phyloP scores from a whole-genome alignment of 2,329 filamentous ascomycete genomes.

The Talaromyces pinophilus region DNA sequence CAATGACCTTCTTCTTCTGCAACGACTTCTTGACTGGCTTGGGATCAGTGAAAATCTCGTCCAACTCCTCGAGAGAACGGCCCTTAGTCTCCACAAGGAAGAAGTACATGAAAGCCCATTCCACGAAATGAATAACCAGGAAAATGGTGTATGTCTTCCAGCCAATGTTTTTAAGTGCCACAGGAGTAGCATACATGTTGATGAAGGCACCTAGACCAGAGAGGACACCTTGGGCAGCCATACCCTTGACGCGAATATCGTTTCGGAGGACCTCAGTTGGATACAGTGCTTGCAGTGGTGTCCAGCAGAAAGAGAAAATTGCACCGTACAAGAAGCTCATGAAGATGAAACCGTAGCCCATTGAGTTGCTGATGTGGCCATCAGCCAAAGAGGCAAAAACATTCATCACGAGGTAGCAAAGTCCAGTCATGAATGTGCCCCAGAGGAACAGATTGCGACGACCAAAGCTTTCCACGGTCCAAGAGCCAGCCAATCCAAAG shows the following conservation, averaged over 20 bases:
- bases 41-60: slow-evolving; percentile 24
- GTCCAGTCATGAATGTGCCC: slow-evolving; percentile 5
- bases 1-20: slow-evolving; percentile 15
- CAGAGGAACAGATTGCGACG: slow-evolving; percentile 17
- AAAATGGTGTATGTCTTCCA: slow-evolving; percentile 8
- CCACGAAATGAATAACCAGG: slow-evolving; percentile 6
- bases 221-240: slow-evolving; percentile 6
- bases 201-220: slow-evolving; percentile 29
- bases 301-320: slow-evolving; percentile 47
- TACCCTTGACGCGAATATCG: slow-evolving; percentile 17
- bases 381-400: slow-evolving; percentile 42
- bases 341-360: slow-evolving; percentile 29
- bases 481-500: not conserved
- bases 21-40: slow-evolving; percentile 24
- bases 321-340: slow-evolving; percentile 48
- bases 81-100: slow-evolving; percentile 66
- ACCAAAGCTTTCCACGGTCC: slow-evolving; percentile 9
- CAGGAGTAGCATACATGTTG: slow-evolving; percentile 28
- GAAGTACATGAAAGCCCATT: slow-evolving; percentile 32
- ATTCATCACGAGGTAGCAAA: slow-evolving; percentile 15
- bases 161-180: not conserved
- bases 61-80: slow-evolving; percentile 63
- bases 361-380: slow-evolving; percentile 1
- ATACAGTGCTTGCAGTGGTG: slow-evolving; percentile 31
- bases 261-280: slow-evolving; percentile 13